Conservation (phyloP, 768 basidiomycete genomes). For the Vararia minispora region DNA sequence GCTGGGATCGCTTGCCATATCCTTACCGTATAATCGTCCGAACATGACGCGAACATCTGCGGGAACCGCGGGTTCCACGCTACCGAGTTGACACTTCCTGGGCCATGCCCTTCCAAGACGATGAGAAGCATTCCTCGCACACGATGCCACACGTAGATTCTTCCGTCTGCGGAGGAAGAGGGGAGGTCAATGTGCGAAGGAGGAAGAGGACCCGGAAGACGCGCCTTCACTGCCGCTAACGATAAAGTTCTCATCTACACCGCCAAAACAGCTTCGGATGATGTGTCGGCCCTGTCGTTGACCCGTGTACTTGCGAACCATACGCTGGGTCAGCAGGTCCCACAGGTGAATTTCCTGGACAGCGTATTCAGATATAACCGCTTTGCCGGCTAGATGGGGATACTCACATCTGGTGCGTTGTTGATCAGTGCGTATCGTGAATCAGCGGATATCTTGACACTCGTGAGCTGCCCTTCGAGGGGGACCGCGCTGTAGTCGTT, state of each 20-base stretch:
- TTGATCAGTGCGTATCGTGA: conserved; percentile 83
- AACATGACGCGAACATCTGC: conserved; percentile 93
- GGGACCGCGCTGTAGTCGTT: conserved; percentile 41
- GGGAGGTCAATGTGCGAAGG: conserved; percentile 8
- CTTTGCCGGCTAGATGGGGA: conserved; percentile 6
- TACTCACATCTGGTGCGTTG: conserved; percentile 72
- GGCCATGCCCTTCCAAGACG: conserved; percentile 77
- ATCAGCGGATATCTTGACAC: conserved; percentile 77
- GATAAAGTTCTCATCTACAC: conserved; percentile 78
- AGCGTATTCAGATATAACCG: conserved; percentile 10
- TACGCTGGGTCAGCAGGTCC: conserved; percentile 59
- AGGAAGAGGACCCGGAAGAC: conserved; percentile 14
- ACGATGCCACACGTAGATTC: conserved; percentile 93
- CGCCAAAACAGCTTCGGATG: conserved; percentile 91
- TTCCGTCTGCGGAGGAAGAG: conserved; percentile 50
- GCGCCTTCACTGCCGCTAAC: conserved; percentile 93
- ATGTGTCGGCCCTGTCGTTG: conserved; percentile 78
- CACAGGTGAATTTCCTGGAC: conserved; percentile 81
- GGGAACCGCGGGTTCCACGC: conserved; percentile 90
- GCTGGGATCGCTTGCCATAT: conserved; percentile 58
- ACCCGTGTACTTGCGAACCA: conserved; percentile 75
- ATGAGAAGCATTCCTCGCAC: conserved; percentile 79
- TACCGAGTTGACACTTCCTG: conserved; percentile 88
- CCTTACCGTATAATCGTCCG: conserved; percentile 84
- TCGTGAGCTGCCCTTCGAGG: conserved; percentile 74